Evolutionary conservation across 768 basidiomycete genomes (phyloP).

Genomic region (Termitomyces heimii): DNA sequence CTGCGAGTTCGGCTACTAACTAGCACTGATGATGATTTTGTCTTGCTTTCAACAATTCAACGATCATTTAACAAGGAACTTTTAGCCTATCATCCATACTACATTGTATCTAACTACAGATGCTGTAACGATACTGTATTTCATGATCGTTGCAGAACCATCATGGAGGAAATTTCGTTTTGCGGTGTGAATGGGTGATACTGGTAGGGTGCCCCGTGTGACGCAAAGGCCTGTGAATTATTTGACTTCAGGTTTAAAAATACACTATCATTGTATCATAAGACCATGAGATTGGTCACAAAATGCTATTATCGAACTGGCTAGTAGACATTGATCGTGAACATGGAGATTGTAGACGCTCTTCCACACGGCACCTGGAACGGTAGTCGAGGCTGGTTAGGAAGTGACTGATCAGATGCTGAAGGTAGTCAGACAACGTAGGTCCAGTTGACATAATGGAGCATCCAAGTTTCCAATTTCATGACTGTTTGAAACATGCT

Average conservation of each 20-base stretch:
- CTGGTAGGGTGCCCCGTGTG: neutral
- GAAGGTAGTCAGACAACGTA: neutral
- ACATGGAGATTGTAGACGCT: neutral
- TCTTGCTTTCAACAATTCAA: neutral
- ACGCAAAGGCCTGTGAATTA: neutral
- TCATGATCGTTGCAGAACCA: neutral
- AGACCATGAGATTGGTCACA: neutral
- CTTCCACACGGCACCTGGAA: neutral
- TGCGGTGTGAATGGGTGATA: neutral
- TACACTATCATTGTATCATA: neutral
- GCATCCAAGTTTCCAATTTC: neutral
- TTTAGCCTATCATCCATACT: constrained; percentile 13
- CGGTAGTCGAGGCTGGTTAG: neutral
- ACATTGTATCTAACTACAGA: constrained; percentile 40
- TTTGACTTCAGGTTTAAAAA: too few relatives aligned
- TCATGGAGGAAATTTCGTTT: neutral
- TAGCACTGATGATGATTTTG: neutral
- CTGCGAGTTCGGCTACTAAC: neutral
- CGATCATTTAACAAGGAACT: constrained; percentile 27
- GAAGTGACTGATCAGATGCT: neutral
- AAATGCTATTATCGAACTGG: too few relatives aligned
- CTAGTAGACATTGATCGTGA: neutral
- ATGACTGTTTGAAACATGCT: too few relatives aligned
- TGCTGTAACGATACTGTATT: constrained; percentile 7
- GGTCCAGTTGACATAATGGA: neutral